phyloP scores from a whole-genome alignment of 2,329 filamentous ascomycete species.

The Gyromitra esculenta region DNA sequence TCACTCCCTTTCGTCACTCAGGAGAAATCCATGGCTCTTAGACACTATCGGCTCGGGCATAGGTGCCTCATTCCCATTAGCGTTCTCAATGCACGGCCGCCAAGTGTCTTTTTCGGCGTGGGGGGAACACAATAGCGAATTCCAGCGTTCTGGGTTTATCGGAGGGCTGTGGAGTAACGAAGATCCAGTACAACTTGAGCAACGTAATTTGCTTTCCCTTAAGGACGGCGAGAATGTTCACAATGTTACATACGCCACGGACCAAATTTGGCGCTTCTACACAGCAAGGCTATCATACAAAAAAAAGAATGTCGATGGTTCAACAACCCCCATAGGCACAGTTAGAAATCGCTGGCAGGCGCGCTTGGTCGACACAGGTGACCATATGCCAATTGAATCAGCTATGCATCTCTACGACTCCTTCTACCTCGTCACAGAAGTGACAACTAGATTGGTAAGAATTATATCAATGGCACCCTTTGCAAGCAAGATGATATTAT shows the following conservation, averaged over 20 bases:
- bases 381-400: slow-evolving; percentile 40
- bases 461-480: slow-evolving; percentile 52
- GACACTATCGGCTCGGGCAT: slow-evolving; percentile 37
- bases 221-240: slow-evolving; percentile 47
- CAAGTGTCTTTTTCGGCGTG: slow-evolving; percentile 45
- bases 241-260: slow-evolving; percentile 33
- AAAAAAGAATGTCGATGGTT: slow-evolving; percentile 30
- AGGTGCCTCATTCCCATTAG: slow-evolving; percentile 47
- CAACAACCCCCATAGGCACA: slow-evolving; percentile 17
- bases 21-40: slow-evolving; percentile 46
- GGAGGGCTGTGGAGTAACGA: slow-evolving; percentile 52
- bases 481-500: slow-evolving; percentile 41
- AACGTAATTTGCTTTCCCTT: slow-evolving; percentile 31
- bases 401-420: slow-evolving; percentile 51
- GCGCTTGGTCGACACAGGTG: slow-evolving; percentile 37
- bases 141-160: slow-evolving; percentile 45
- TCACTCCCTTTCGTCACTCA: slow-evolving; percentile 12
- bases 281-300: slow-evolving; percentile 30
- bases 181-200: slow-evolving; percentile 45
- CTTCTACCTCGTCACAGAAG: slow-evolving; percentile 52
- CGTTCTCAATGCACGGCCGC: slow-evolving; percentile 47
- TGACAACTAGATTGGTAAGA: slow-evolving; percentile 37
- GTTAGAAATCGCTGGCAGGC: slow-evolving; percentile 47
- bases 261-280: slow-evolving; percentile 47
- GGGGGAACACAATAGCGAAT: slow-evolving; percentile 28